Conservation (phyloP, 2,329 filamentous ascomycete genomes). For the Sporothrix mexicana region DNA sequence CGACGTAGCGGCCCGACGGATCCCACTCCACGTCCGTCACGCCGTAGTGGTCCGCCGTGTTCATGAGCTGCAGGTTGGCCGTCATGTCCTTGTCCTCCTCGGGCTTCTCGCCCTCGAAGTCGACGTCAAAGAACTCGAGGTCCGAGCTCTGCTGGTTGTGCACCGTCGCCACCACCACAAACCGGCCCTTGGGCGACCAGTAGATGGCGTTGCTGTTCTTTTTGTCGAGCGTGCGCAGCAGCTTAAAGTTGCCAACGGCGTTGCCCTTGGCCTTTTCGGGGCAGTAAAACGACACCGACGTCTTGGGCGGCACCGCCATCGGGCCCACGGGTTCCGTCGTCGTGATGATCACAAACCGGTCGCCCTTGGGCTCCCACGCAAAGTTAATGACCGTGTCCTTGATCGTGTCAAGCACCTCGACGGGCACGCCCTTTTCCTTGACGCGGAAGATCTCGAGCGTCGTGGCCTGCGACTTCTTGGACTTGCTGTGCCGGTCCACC, state of each 20-base stretch:
- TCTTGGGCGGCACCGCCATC: slow-evolving; percentile 89
- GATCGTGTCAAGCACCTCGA: slow-evolving; percentile 96
- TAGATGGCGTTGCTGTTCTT: slow-evolving; percentile 99
- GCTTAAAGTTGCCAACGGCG: slow-evolving; percentile 90
- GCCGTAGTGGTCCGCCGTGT: slow-evolving; percentile 92
- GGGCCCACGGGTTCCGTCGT: slow-evolving; percentile 81
- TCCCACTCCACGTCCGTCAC: slow-evolving; percentile 99
- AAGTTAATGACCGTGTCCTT: slow-evolving; percentile 99
- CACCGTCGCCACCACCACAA: slow-evolving; percentile 92
- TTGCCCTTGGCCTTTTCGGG: slow-evolving; percentile 90
- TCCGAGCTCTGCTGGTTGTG: slow-evolving; percentile 93
- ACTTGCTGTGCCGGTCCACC: slow-evolving; percentile 98
- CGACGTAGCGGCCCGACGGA: slow-evolving; percentile 91
- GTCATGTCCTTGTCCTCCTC: slow-evolving; percentile 92
- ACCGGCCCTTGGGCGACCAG: slow-evolving; percentile 95
- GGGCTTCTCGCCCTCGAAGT: slow-evolving; percentile 96
- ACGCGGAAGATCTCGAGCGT: slow-evolving; percentile 98
- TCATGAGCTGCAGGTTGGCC: slow-evolving; percentile 94
- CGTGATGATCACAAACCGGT: slow-evolving; percentile 96
- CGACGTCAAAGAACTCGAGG: slow-evolving; percentile 95
- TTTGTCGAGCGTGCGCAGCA: slow-evolving; percentile 93
- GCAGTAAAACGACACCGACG: slow-evolving; percentile 92
- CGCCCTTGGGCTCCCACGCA: slow-evolving; percentile 97
- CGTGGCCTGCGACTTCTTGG: slow-evolving; percentile 96
- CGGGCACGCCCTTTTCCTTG: slow-evolving; percentile 95